A percentile compares a stretch with the other conserved stretches of the same genome.
Evolutionary conservation across 1,284 basidiomycete species (phyloP).

Genomic region (Ustilago vetiveriae): DNA sequence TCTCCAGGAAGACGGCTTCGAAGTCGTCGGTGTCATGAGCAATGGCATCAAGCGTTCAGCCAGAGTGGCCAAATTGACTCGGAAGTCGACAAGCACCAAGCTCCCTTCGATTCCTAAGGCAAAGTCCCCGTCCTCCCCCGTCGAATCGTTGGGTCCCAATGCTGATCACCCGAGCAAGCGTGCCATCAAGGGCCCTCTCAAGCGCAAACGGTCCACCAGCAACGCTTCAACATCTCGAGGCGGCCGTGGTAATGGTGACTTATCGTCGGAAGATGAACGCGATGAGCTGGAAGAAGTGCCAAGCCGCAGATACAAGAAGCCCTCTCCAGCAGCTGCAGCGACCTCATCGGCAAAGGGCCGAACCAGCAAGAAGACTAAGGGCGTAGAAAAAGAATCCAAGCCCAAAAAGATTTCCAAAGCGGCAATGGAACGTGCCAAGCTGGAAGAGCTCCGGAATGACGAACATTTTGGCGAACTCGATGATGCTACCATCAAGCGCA

Average conservation of each 20-base stretch:
- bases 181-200: not conserved
- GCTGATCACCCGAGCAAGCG: constrained; percentile 3
- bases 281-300: constrained; percentile 38
- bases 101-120: constrained; percentile 21
- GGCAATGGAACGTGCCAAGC: constrained; percentile 16
- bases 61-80: constrained; percentile 2
- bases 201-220: constrained; percentile 13
- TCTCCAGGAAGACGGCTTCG: constrained; percentile 8
- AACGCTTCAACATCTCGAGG: constrained; percentile 3
- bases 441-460: constrained; percentile 28
- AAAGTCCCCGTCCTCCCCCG: not conserved
- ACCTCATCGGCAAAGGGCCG: not conserved
- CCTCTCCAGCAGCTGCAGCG: constrained; percentile 6
- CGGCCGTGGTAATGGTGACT: not conserved
- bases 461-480: constrained; percentile 28
- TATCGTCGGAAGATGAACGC: constrained; percentile 1
- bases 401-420: constrained; percentile 30
- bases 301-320: constrained; percentile 17
- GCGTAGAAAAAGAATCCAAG: constrained; percentile 10
- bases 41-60: constrained; percentile 1
- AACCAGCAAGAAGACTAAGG: constrained; percentile 1
- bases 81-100: constrained; percentile 12
- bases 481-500: constrained; percentile 25
- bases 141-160: constrained; percentile 2
- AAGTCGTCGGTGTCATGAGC: constrained; percentile 7